Evolutionary conservation across 1,284 basidiomycete species (phyloP), one percentile per base, ranked within the genome.

Genomic region (Cystodermella granulosa): DNA sequence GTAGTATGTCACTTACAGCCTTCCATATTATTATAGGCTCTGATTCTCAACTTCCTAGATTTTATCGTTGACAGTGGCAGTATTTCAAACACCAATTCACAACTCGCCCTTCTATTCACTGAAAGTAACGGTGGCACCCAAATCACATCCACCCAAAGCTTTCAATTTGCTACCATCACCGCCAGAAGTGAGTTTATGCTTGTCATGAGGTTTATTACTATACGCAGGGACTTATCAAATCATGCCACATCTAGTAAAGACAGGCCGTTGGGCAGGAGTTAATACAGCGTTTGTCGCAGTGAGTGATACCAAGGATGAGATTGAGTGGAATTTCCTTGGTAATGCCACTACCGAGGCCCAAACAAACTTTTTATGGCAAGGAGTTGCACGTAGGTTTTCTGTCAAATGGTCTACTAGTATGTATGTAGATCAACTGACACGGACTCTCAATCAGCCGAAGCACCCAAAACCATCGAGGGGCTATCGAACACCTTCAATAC

Each of bases 271-370:
- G 82, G 70, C 62, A 23, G 87, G 88, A 28, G 80, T 91, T 20
- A 82, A 92, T 39, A 83, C 84, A 0, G 87, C 88, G 2, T 88
- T 88, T 61, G 90, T 91, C 59, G 84, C 83, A 4, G 91, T 91
- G 89, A 85, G 81, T 46, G 79, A 84, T 54, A 77, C 88, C 58
- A 87, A 87, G 61, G 87, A 91, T 60, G 89, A 91, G 64, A 88
- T 92, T 42, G 88, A 91, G 55, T 91, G 84, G 84, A 88, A 91
- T 61, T 88, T 81, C 55, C 83, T 83, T 42, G 83, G 84, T 18
- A 66, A 65, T 39, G 57, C 62, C n/a, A 81, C 77, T 4, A 77
- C 75, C 4, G 58, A 80, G 50, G 87, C 72, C 4, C 88, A 91
- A 67, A 81, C 79, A 40, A 91, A 91, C 62, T 84, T 72, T 58